phyloP scores from a whole-genome alignment of 805 yeast species.

The Saturnispora mendoncae region DNA sequence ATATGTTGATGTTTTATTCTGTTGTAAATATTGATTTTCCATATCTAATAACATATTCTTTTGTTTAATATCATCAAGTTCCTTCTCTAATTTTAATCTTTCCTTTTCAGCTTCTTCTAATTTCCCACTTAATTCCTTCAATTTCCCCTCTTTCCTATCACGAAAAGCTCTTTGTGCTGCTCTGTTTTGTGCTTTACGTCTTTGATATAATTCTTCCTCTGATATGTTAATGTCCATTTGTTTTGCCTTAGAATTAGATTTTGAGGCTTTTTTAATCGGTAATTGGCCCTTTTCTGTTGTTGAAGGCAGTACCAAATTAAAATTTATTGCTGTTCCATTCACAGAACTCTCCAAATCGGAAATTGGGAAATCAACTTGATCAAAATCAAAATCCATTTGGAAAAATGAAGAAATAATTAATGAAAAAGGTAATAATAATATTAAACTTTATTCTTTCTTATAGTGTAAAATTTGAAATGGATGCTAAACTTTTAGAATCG shows the following conservation, averaged over 20 bases:
- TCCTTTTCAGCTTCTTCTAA: conserved; percentile 47
- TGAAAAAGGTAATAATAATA: too few species aligned
- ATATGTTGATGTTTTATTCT: background rate
- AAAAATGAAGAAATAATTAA: too few species aligned
- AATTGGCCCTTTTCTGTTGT: background rate
- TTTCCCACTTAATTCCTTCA: conserved; percentile 58
- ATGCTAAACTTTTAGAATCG: conserved; percentile 28
- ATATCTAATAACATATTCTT: conserved; percentile 49
- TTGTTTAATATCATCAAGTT: conserved; percentile 36
- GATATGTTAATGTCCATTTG: conserved; percentile 1
- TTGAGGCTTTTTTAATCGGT: conserved; percentile 3
- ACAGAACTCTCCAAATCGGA: too few species aligned
- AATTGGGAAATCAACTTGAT: too few species aligned
- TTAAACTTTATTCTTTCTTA: too few species aligned
- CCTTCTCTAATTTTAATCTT: conserved; percentile 31
- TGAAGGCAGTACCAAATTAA: too few species aligned
- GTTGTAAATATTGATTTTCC: conserved; percentile 50
- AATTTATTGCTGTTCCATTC: too few species aligned
- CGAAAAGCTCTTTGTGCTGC: conserved; percentile 86
- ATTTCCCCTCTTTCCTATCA: conserved; percentile 65
- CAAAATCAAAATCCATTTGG: background rate
- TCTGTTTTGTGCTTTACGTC: conserved; percentile 70
- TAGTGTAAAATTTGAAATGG: too few species aligned
- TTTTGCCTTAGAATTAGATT: background rate
- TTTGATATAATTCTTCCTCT: conserved; percentile 38